Conservation (phyloP, 495 filamentous ascomycete genomes). For the Xylaria bambusicola region DNA sequence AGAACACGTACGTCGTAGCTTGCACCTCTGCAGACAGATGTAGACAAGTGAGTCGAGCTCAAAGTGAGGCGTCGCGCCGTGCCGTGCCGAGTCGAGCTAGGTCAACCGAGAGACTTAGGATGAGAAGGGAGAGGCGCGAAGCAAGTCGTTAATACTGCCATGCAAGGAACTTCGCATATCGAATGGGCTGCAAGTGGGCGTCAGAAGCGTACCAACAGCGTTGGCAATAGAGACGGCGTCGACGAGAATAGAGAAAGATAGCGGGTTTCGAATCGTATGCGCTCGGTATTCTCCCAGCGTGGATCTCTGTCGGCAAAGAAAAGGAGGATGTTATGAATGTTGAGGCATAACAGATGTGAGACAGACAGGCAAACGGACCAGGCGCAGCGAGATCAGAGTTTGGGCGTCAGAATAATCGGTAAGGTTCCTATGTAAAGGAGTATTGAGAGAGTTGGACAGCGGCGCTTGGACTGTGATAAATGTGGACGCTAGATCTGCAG, state of each 20-base stretch:
- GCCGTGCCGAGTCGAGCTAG: background rate
- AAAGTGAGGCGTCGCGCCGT: background rate
- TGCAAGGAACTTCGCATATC: slow-evolving; percentile 13
- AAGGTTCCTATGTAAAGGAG: background rate
- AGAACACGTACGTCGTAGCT: background rate
- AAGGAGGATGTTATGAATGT: too few relatives aligned
- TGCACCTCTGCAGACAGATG: background rate
- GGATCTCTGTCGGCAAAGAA: background rate
- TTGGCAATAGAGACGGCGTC: background rate
- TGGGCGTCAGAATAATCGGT: slow-evolving; percentile 1
- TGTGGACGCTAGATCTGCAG: slow-evolving; percentile 7
- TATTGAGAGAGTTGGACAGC: slow-evolving; percentile 1
- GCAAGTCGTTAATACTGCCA: background rate
- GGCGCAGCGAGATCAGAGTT: too few relatives aligned
- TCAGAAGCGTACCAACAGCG: background rate
- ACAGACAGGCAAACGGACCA: background rate
- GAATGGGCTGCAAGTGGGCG: background rate
- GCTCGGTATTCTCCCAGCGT: background rate
- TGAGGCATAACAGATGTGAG: too few relatives aligned
- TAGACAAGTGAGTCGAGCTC: too few relatives aligned
- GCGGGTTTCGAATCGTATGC: background rate
- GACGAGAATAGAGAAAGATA: too few relatives aligned
- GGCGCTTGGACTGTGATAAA: slow-evolving; percentile 1
- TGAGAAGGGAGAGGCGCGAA: background rate
- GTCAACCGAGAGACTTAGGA: background rate